A percentile compares a stretch with the other conserved stretches of the same genome.
These are phyloP conservation scores for Entamoeba dispar DNA, from an alignment of 208 protist genomes.

Conservation along the genomic window DNA sequence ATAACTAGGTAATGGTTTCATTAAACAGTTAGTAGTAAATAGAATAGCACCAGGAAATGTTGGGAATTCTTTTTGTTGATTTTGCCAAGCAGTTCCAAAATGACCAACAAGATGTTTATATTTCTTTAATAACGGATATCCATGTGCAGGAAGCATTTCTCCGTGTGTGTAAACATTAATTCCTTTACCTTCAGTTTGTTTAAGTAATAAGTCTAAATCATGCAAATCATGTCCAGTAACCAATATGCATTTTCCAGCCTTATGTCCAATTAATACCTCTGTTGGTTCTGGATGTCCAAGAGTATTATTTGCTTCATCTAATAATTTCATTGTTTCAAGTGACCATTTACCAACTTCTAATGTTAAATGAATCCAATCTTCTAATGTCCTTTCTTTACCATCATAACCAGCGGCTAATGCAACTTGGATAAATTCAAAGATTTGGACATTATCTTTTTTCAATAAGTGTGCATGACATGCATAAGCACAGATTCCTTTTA, in stretches of 20 bases:
- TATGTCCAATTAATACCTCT: not conserved
- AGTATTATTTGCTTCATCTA: not conserved
- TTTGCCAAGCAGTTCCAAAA: conserved; percentile 48
- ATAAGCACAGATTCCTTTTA: not conserved
- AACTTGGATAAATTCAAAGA: not conserved
- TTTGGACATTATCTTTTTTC: not conserved
- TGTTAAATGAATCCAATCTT: not conserved
- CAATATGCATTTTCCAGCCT: conserved; percentile 12
- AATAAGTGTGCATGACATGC: not conserved
- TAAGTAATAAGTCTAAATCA: conserved; percentile 41
- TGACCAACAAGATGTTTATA: conserved; percentile 42
- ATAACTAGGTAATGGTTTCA: conserved; percentile 38
- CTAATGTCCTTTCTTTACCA: not conserved
- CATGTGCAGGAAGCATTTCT: conserved; percentile 57
- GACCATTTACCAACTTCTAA: not conserved
- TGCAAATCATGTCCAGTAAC: conserved; percentile 16
- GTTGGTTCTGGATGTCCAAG: not conserved
- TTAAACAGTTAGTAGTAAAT: conserved; percentile 63
- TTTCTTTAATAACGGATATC: conserved; percentile 46
- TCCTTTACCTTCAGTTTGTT: conserved; percentile 19
- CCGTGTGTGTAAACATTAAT: conserved; percentile 64
- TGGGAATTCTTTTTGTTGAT: conserved; percentile 47
- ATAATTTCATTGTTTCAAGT: not conserved
- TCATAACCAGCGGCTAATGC: not conserved
- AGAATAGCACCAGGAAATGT: conserved; percentile 56